These are phyloP conservation scores for Ocimum tenuiflorum DNA, from an alignment of 257 asterid genomes.

Conservation along the genomic window DNA sequence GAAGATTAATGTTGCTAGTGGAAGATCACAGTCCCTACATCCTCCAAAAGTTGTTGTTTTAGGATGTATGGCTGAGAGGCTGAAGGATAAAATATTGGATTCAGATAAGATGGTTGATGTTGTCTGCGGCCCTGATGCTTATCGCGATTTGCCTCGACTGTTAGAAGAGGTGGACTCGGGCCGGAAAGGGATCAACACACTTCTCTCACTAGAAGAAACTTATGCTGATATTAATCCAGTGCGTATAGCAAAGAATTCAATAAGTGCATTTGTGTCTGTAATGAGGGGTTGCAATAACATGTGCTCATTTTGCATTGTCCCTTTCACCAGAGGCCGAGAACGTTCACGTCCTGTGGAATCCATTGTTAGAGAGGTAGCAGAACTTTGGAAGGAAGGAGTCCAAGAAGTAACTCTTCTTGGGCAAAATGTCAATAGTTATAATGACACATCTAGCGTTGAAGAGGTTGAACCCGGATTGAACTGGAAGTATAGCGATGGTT, in stretches of 20 bases:
- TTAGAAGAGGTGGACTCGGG: slow-evolving; percentile 92
- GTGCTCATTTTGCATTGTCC: slow-evolving; percentile 98
- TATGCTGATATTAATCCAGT: slow-evolving; percentile 95
- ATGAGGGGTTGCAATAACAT: slow-evolving; percentile 99
- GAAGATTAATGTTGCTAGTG: slow-evolving; percentile 84
- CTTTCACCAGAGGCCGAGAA: slow-evolving; percentile 96
- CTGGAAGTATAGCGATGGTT: slow-evolving; percentile 92
- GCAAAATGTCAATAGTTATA: slow-evolving; percentile 94
- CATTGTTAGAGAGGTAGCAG: slow-evolving; percentile 83
- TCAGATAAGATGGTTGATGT: slow-evolving; percentile 98
- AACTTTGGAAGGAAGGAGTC: slow-evolving; percentile 87
- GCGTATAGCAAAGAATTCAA: slow-evolving; percentile 82
- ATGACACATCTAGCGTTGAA: slow-evolving; percentile 61
- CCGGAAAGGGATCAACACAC: slow-evolving; percentile 94
- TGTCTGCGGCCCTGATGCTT: slow-evolving; percentile 97
- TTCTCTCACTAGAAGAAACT: slow-evolving; percentile 95
- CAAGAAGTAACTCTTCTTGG: slow-evolving; percentile 96
- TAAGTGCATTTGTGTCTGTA: slow-evolving; percentile 86
- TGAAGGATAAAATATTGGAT: slow-evolving; percentile 91
- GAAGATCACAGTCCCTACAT: slow-evolving; percentile 76
- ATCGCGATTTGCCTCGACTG: slow-evolving; percentile 88
- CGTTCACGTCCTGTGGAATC: slow-evolving; percentile 92
- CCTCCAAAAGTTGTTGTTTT: slow-evolving; percentile 96
- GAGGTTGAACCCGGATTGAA: slow-evolving; percentile 60
- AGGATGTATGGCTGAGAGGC: slow-evolving; percentile 98